Conservation (phyloP, 1,284 basidiomycete species). For the Testicularia cyperi region DNA sequence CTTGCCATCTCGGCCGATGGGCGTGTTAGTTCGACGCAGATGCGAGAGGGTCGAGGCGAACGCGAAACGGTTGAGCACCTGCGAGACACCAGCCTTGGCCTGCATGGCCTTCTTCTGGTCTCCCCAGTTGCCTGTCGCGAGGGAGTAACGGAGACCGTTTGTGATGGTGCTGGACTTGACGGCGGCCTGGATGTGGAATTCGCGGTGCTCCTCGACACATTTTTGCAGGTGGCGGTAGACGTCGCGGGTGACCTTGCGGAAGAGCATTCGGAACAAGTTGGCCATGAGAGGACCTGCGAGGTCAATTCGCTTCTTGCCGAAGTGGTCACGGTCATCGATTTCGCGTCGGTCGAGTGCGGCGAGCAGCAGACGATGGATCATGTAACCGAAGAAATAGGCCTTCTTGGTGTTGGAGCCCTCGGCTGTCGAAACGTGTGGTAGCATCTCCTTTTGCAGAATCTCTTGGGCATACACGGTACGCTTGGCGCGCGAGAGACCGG, state of each 20-base stretch:
- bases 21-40: conserved; percentile 95
- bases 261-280: conserved; percentile 94
- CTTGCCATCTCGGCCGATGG: conserved; percentile 96
- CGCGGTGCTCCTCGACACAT: conserved; percentile 93
- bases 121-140: conserved; percentile 99
- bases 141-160: conserved; percentile 95
- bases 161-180: conserved; percentile 94
- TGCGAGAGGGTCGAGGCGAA: conserved; percentile 98
- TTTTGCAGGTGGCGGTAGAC: conserved; percentile 93
- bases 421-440: conserved; percentile 93
- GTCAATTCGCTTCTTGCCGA: conserved; percentile 96
- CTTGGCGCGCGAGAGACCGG: conserved; percentile 84
- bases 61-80: conserved; percentile 97
- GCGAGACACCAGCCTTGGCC: conserved; percentile 93
- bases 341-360: conserved; percentile 92
- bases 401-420: conserved; percentile 98
- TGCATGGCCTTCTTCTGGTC: conserved; percentile 97
- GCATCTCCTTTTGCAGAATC: conserved; percentile 97
- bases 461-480: conserved; percentile 96
- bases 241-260: conserved; percentile 93
- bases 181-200: conserved; percentile 87
- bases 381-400: conserved; percentile 99
- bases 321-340: conserved; percentile 98
- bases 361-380: conserved; percentile 92
- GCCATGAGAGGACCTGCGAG: conserved; percentile 92